Evolutionary conservation across 1,139 yeast species (phyloP).

Genomic region (Suhomyces terraborum): DNA sequence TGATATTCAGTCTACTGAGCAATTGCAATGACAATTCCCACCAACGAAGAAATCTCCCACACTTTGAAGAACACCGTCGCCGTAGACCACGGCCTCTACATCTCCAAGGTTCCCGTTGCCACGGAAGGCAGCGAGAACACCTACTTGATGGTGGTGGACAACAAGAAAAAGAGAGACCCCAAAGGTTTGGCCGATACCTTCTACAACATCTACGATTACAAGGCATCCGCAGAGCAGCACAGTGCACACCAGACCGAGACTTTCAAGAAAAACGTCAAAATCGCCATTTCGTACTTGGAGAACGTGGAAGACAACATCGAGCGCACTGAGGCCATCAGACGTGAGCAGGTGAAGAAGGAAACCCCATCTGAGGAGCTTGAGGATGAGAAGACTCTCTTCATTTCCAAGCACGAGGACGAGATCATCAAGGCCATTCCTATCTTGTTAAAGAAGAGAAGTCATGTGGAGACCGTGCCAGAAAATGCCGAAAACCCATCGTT

Average conservation of each 20-base stretch:
- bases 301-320: constrained; percentile 3
- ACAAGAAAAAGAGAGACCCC: constrained; percentile 2
- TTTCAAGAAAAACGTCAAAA: neutral
- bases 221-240: neutral
- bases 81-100: constrained; percentile 4
- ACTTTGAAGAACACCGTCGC: constrained; percentile 2
- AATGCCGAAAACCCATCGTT: neutral
- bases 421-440: constrained; percentile 1
- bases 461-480: constrained; percentile 1
- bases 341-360: constrained; percentile 4
- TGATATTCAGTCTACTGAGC: neutral
- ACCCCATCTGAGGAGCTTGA: constrained; percentile 3
- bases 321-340: constrained; percentile 3
- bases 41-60: neutral
- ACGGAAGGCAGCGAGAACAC: neutral
- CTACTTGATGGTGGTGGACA: constrained; percentile 4
- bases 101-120: constrained; percentile 3
- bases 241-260: neutral
- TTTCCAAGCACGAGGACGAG: constrained; percentile 1
- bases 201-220: constrained; percentile 3
- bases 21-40: neutral
- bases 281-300: constrained; percentile 3
- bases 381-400: constrained; percentile 1
- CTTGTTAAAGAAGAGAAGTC: constrained; percentile 1
- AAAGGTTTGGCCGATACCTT: constrained; percentile 4